Conservation (phyloP, 2,329 filamentous ascomycete species). For the Beauveria rudraprayagi region DNA sequence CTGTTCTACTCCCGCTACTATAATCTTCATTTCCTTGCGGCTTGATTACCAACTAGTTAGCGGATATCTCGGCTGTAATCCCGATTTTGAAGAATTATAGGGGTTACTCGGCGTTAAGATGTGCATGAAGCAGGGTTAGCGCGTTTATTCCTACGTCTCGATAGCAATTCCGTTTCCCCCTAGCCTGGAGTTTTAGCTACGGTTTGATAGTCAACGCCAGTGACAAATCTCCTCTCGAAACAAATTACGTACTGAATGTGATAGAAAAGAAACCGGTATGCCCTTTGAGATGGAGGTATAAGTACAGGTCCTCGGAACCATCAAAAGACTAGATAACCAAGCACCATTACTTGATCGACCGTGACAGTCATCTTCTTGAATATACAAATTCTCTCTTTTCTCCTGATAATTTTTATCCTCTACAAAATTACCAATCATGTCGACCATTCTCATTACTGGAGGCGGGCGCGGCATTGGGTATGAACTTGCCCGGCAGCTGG, state of each 20-base stretch:
- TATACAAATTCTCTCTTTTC: too few species aligned
- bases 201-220: background rate
- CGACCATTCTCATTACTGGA: conserved; percentile 13
- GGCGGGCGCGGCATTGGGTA: background rate
- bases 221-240: background rate
- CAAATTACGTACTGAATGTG: background rate
- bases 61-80: background rate
- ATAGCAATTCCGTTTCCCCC: background rate
- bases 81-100: background rate
- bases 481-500: background rate
- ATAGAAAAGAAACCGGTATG: background rate
- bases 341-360: background rate
- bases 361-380: too few species aligned
- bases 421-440: background rate
- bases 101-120: background rate
- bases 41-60: background rate
- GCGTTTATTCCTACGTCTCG: background rate
- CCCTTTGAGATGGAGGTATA: background rate
- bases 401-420: too few species aligned
- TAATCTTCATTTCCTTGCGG: background rate
- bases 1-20: background rate
- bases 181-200: background rate
- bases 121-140: background rate
- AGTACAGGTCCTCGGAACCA: background rate
- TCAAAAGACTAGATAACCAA: background rate